Evolutionary conservation across 345 rosid species (phyloP).

Genomic region (Eucalyptus sideroxylon): DNA sequence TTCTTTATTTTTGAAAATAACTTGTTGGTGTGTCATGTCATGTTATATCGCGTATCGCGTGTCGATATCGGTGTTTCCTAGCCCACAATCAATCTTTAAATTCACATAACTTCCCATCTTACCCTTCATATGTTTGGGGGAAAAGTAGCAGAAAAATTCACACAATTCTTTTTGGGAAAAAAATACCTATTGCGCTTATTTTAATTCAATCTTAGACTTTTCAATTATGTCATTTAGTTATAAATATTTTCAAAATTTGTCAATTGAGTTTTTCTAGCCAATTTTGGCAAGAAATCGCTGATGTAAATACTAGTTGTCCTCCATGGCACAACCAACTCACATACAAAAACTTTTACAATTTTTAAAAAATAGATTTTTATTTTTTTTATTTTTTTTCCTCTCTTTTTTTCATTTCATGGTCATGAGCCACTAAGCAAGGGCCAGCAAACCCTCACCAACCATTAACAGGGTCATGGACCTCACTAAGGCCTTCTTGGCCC

Average conservation of each 20-base stretch:
- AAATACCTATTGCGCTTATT: too few relatives aligned
- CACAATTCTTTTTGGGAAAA: too few relatives aligned
- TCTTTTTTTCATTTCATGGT: background rate
- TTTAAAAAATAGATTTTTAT: background rate
- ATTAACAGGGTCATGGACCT: accelerated
- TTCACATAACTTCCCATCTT: background rate
- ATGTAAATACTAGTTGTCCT: background rate
- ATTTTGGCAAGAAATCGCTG: accelerated
- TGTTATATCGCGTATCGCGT: accelerated
- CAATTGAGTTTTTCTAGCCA: too few relatives aligned
- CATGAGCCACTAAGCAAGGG: background rate
- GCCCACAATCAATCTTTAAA: background rate
- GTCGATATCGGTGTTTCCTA: accelerated
- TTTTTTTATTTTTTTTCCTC: too few relatives aligned
- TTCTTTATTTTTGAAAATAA: too few relatives aligned
- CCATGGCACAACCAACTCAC: background rate
- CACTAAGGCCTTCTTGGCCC: background rate
- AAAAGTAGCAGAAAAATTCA: background rate
- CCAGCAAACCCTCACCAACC: background rate
- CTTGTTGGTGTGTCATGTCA: too few relatives aligned
- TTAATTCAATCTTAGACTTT: background rate
- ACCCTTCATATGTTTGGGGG: background rate
- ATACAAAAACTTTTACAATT: too few relatives aligned
- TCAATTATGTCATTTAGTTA: too few relatives aligned
- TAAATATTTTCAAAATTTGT: too few relatives aligned